These are phyloP conservation scores for Chrysochromulina parva DNA, from an alignment of 78 protist species.

Conservation along the genomic window DNA sequence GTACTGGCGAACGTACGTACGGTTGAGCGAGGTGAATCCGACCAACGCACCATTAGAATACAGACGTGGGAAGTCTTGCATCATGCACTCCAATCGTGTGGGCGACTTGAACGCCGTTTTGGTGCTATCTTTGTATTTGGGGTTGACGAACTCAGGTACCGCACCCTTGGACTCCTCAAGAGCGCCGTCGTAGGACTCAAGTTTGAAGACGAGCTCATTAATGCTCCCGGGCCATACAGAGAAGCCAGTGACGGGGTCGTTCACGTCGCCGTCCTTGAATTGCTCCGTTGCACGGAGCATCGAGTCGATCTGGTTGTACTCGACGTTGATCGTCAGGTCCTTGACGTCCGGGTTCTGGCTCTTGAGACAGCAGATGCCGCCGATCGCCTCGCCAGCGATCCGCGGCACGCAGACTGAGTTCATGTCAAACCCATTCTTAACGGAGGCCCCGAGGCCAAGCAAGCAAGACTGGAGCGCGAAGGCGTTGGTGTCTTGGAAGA, in stretches of 20 bases:
- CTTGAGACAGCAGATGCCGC: conserved; percentile 3
- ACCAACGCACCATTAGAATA: too few relatives aligned
- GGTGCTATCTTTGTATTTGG: conserved; percentile 58
- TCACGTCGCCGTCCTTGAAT: conserved; percentile 19
- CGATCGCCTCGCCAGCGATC: conserved; percentile 31
- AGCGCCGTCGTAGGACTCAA: background rate
- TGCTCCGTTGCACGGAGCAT: conserved; percentile 19
- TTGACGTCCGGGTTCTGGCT: background rate
- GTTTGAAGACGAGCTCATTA: conserved; percentile 42
- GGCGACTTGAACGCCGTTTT: conserved; percentile 55
- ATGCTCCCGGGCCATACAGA: conserved; percentile 58
- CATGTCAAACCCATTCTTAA: background rate
- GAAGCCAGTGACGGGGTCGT: conserved; percentile 17
- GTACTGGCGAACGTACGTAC: too few relatives aligned
- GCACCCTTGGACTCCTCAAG: conserved; percentile 43
- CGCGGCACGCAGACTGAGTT: conserved; percentile 52
- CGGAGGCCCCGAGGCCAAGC: conserved; percentile 33
- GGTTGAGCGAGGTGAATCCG: too few relatives aligned
- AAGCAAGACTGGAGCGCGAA: background rate
- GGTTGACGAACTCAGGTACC: conserved; percentile 69
- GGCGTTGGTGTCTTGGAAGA: conserved; percentile 69
- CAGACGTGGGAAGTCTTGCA: conserved; percentile 41
- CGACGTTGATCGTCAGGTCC: conserved; percentile 23
- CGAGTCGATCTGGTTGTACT: conserved; percentile 74
- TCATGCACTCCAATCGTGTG: conserved; percentile 75